Conservation (phyloP, 345 rosid species). For the Capsella bursapastoris region DNA sequence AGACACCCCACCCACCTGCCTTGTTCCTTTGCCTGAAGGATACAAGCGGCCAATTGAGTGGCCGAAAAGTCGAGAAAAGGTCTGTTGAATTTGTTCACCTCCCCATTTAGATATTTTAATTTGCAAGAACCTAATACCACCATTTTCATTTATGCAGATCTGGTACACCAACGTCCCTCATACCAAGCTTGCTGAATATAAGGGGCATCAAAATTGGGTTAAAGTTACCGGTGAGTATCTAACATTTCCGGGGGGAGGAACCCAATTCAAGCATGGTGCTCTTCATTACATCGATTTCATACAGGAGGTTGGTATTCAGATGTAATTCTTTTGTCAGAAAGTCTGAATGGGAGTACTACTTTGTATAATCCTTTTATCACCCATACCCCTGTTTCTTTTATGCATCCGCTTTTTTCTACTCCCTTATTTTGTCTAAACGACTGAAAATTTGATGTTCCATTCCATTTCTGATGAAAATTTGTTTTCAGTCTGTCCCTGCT, state of each 20-base stretch:
- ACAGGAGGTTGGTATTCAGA: slow-evolving; percentile 66
- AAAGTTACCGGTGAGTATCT: slow-evolving; percentile 91
- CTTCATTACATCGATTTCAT: slow-evolving; percentile 93
- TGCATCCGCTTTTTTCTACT: slow-evolving; percentile 16
- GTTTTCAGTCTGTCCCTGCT: slow-evolving; percentile 74
- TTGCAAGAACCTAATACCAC: slow-evolving; percentile 12
- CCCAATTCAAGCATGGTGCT: slow-evolving; percentile 94
- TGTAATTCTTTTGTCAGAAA: slow-evolving; percentile 7
- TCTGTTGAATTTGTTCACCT: slow-evolving; percentile 28
- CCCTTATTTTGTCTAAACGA: not conserved
- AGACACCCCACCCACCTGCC: slow-evolving; percentile 83
- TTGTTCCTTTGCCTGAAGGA: slow-evolving; percentile 87
- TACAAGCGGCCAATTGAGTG: slow-evolving; percentile 78
- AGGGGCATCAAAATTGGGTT: slow-evolving; percentile 99
- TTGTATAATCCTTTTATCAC: not conserved
- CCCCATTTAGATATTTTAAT: not conserved
- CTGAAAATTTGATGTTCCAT: slow-evolving; percentile 11
- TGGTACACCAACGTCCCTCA: slow-evolving; percentile 96
- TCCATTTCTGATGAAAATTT: slow-evolving; percentile 27
- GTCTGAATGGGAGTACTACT: slow-evolving; percentile 1
- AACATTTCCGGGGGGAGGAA: slow-evolving; percentile 98
- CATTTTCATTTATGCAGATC: slow-evolving; percentile 56
- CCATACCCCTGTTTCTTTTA: slow-evolving; percentile 2
- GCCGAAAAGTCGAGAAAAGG: slow-evolving; percentile 99
- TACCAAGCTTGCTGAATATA: slow-evolving; percentile 81